A percentile compares a stretch with the other conserved stretches of the same genome.
Evolutionary conservation across 306 rosid genomes (phyloP).

Genomic region (Ziziphus jujuba): DNA sequence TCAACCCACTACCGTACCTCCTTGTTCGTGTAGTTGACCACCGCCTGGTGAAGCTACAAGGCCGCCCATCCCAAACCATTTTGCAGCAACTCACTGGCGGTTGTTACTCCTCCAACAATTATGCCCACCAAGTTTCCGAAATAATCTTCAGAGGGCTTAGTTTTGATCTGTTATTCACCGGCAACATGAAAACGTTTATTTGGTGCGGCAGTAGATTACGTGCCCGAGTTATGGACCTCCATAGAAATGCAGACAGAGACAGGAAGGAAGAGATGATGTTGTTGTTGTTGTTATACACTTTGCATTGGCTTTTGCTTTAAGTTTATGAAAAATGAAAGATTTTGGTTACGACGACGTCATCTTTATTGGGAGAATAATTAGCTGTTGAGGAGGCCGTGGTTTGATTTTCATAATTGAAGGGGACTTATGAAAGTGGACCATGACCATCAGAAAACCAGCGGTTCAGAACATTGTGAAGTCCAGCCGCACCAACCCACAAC

Average conservation of each 20-base stretch:
- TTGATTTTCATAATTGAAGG: slow-evolving; percentile 36
- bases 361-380: too few relatives aligned
- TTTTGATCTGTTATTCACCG: neutral
- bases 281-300: slow-evolving; percentile 22
- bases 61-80: slow-evolving; percentile 9
- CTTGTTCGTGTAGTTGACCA: slow-evolving; percentile 17
- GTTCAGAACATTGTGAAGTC: too few relatives aligned
- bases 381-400: slow-evolving; percentile 29
- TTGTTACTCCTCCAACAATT: neutral
- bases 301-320: slow-evolving; percentile 51
- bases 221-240: slow-evolving; percentile 5
- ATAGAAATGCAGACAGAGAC: slow-evolving; percentile 9
- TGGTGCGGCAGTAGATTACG: neutral
- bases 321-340: slow-evolving; percentile 47
- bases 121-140: neutral
- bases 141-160: neutral
- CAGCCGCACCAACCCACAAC: too few relatives aligned
- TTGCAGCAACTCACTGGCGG: neutral
- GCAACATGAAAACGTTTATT: neutral
- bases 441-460: slow-evolving; percentile 45
- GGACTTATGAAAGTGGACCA: slow-evolving; percentile 39
- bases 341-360: slow-evolving; percentile 22
- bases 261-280: neutral
- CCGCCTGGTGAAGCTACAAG: neutral
- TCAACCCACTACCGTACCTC: slow-evolving; percentile 7